Percentiles rank a stretch among this genome's conserved stretches.
These are phyloP conservation scores for Rhodotorula babjevae DNA, from an alignment of 768 basidiomycete genomes.

Conservation along the genomic window DNA sequence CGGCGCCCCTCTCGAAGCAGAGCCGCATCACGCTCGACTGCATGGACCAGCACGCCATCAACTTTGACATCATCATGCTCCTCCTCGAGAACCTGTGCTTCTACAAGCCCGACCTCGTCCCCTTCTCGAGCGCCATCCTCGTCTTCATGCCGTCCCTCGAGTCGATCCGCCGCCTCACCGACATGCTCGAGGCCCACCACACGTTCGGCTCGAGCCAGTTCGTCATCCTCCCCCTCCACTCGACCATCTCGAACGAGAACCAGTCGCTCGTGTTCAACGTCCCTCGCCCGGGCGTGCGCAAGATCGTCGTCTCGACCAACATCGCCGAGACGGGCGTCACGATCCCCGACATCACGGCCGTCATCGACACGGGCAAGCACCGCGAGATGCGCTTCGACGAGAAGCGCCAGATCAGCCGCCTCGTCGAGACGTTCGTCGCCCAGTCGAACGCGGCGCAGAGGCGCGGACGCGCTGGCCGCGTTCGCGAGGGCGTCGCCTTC, in stretches of 20 bases:
- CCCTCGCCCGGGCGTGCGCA: constrained; percentile 71
- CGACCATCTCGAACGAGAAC: constrained; percentile 83
- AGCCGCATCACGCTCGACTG: constrained; percentile 76
- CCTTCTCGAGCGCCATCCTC: constrained; percentile 72
- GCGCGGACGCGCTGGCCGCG: constrained; percentile 85
- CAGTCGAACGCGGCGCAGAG: constrained; percentile 52
- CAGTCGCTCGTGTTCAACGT: constrained; percentile 86
- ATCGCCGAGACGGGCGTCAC: constrained; percentile 97
- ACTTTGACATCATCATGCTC: constrained; percentile 80
- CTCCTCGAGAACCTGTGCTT: constrained; percentile 80
- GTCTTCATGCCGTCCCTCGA: constrained; percentile 93
- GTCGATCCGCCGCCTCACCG: constrained; percentile 83
- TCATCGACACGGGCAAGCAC: constrained; percentile 90
- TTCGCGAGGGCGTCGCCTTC: constrained; percentile 82
- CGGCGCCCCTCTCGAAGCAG: constrained; percentile 52
- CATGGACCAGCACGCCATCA: constrained; percentile 80
- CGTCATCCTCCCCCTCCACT: constrained; percentile 79
- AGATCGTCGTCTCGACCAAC: constrained; percentile 78
- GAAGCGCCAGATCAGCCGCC: constrained; percentile 86
- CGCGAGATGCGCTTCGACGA: constrained; percentile 98
- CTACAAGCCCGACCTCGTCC: constrained; percentile 45
- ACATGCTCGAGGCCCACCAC: constrained; percentile 70
- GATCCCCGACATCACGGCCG: constrained; percentile 94
- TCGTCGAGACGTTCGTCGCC: constrained; percentile 86
- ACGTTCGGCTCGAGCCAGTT: constrained; percentile 66